Evolutionary conservation across 73 alveolate species (phyloP), one percentile per base, ranked within the genome.

Genomic region (Paramecium tetraurelia): DNA sequence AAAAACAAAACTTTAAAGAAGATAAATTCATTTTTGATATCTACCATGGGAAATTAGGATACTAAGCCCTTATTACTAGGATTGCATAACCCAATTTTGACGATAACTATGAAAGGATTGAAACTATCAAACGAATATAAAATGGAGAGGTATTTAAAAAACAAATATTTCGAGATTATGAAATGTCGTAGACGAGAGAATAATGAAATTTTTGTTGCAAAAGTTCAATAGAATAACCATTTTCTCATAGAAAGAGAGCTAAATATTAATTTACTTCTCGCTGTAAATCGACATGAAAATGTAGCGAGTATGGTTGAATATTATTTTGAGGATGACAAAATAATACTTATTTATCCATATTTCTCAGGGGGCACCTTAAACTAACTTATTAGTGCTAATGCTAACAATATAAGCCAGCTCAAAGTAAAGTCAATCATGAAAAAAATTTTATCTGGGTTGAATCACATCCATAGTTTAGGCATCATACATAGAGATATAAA

Each of bases 401-500:
- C 21, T 27, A 63, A 7, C 7, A 29, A 63, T 48, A 27, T 31
- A 5, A 63, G 84, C 6, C 9, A 63, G 84, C 10, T 63, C 11
- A 63, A 72, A 35, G 86, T 7, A 14, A 72, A 40, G 20, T 29
- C 40, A 3, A 36, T 72, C 1, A 72, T 72, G 86, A 72, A 72
- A 36, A 10, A 72, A 38, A n/a, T 72, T 16, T 40, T 72, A 22
- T 29, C 57, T 5, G 86, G 86, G 2, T 10, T 72, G 2, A n/a
- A 11, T 40, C 86, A 72, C 24, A 33, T 72, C 27, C 86, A 72
- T 43, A 72, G 18, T 72, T 36, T 36, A 2, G 86, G 86, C 4
- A 72, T 72, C 3, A 72, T 72, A 22, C 86, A 72, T 72, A 33
- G 86, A 72, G 86, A 72, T 35, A 36, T 72, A 8, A 72, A 72